Percentiles rank a stretch among this genome's conserved stretches.
Evolutionary conservation across 768 basidiomycete species (phyloP).

Genomic region (Candolleomyces eurysporus): DNA sequence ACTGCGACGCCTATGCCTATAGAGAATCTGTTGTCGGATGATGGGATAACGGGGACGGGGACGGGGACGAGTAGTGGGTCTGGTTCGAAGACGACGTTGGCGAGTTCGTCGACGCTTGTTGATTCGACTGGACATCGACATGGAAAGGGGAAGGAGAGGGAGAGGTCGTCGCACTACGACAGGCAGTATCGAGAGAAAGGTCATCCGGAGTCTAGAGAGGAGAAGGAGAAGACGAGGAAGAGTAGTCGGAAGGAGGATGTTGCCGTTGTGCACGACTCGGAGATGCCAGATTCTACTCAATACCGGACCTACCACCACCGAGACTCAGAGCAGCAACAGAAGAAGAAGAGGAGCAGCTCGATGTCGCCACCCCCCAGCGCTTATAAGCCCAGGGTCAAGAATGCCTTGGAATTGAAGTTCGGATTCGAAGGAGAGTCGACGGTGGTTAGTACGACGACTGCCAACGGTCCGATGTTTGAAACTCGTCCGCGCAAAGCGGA

Average conservation of each 20-base stretch:
- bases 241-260: background rate
- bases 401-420: background rate
- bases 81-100: background rate
- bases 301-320: background rate
- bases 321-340: background rate
- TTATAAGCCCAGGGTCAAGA: background rate
- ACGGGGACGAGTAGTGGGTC: background rate
- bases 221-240: background rate
- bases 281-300: background rate
- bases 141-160: background rate
- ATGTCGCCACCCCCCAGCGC: background rate
- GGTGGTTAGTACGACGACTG: background rate
- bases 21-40: background rate
- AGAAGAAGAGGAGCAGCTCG: background rate
- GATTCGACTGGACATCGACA: background rate
- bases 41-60: background rate
- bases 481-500: no score
- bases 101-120: slow-evolving; percentile 1
- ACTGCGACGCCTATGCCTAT: slow-evolving; percentile 8
- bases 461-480: no score
- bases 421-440: background rate
- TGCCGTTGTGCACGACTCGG: background rate
- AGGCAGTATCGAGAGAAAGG: no score
- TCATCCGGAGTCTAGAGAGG: background rate
- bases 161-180: background rate